Conservation (phyloP, 768 basidiomycete species). For the Agaricus subrufescens region DNA sequence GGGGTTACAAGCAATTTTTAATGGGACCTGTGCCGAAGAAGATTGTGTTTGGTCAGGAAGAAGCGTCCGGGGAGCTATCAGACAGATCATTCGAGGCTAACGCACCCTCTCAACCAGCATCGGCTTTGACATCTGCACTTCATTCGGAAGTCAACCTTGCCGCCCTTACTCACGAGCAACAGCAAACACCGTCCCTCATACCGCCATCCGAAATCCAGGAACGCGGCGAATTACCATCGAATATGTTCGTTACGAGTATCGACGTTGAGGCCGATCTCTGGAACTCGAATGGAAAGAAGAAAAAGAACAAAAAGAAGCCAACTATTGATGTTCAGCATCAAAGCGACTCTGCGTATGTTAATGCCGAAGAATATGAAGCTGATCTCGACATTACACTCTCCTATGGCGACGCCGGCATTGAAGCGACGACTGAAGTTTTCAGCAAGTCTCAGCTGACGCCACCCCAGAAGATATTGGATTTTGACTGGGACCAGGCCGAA, state of each 20-base stretch:
- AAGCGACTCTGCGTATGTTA: constrained; percentile 5
- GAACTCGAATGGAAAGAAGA: constrained; percentile 13
- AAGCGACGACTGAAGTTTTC: constrained; percentile 7
- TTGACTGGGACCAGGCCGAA: constrained; percentile 36
- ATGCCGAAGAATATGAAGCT: constrained; percentile 12
- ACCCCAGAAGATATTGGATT: constrained; percentile 8
- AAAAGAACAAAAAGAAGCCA: constrained; percentile 27
- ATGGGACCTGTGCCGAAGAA: constrained; percentile 36
- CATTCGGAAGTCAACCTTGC: neutral
- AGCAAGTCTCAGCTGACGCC: neutral
- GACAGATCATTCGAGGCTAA: neutral
- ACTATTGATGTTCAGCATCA: neutral
- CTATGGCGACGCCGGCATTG: constrained; percentile 15
- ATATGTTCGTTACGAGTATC: constrained; percentile 67
- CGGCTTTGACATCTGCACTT: neutral
- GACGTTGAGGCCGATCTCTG: constrained; percentile 57
- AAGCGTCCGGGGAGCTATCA: neutral
- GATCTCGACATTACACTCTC: constrained; percentile 14
- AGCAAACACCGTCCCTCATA: constrained; percentile 33
- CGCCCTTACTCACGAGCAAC: constrained; percentile 2
- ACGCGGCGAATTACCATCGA: constrained; percentile 45
- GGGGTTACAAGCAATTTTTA: constrained; percentile 56
- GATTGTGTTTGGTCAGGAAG: constrained; percentile 43
- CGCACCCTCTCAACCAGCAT: neutral
- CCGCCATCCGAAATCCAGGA: constrained; percentile 62